phyloP scores from a whole-genome alignment of 441 rosid species.

The Raphanus hybrid region DNA sequence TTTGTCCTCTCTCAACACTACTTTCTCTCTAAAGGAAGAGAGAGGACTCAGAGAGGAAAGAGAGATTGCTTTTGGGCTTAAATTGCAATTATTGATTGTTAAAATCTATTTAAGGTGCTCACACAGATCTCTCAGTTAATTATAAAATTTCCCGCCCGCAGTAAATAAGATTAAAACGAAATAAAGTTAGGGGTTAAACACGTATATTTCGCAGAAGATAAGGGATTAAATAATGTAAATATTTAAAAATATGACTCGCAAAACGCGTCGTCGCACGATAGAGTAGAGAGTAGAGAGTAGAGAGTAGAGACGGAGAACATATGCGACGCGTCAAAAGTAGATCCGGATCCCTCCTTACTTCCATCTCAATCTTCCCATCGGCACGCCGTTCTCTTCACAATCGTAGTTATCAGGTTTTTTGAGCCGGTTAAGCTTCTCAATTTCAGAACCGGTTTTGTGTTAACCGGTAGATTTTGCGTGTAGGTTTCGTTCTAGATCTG shows the following conservation, averaged over 20 bases:
- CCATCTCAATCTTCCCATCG: constrained; percentile 6
- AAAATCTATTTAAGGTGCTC: neutral
- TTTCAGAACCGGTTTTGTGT: neutral
- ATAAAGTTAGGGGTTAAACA: neutral
- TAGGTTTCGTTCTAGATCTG: constrained; percentile 18
- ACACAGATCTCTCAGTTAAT: neutral
- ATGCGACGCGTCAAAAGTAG: constrained; percentile 25
- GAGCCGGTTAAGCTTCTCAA: neutral
- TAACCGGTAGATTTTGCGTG: neutral
- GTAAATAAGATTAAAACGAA: neutral
- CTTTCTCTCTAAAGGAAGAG: neutral
- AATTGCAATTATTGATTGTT: neutral
- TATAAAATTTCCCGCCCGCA: neutral
- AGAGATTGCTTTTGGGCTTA: neutral
- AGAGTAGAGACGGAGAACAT: neutral
- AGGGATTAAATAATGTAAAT: neutral
- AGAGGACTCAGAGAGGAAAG: neutral
- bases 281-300: neutral
- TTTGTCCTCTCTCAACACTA: constrained; percentile 6
- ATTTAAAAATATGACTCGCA: neutral
- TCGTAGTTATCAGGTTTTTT: neutral
- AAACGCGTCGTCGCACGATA: neutral
- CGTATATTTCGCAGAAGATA: neutral
- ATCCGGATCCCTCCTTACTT: neutral
- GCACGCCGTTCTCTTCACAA: neutral